Base-by-base conservation (phyloP, 192 early-diverging fungal genomes). In the Entophlyctis helioformis region DNA sequence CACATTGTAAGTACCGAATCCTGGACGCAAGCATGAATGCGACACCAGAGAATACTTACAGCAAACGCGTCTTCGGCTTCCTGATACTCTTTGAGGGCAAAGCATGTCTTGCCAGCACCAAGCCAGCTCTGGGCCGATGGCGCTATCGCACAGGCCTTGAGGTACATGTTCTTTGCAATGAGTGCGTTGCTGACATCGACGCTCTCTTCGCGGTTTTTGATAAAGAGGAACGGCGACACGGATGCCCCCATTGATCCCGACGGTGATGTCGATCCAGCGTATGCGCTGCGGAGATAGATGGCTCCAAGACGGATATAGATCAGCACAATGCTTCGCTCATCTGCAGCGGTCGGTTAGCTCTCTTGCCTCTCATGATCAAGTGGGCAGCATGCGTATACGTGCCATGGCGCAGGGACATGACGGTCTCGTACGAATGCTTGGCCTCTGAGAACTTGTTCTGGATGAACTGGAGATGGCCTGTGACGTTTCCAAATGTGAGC, bases 31-130 rank as follows among this genome's bases (percentile, higher is more conserved):
- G 6, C 11, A 11, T 8, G 29, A 8, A 31, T 31, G 6, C 6
- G 29, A 11, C 4, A 11, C 3, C n/a, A 46, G 10, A 31, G 11
- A 22, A 41, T 10, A 39, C 39, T 44, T 45, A 76, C 74, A 36
- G 70, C 55, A 25, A 76, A 39, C 1, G 70, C 65, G 42, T 73
- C 70, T 46, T 76, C 74, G 9, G 74, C 74, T 40, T 76, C 69
- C 15, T 55, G 56, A 36, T 44, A 69, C 24, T 73, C 58, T 22
- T 57, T 55, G 3, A 73, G 28, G 3, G 62, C 51, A 31, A 73
- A 60, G 47, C 74, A 68, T 1, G 70, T 71, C 46, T 57, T 60
- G 6, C 71, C 74, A 15, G 63, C 67, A 10, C 74, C 74, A 9
- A 74, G 51, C 74, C 74, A 76, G 2, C 57, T 57, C 9, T 50